Base-by-base conservation (phyloP, 1,139 yeast genomes). In the Pichia norvegensis region DNA sequence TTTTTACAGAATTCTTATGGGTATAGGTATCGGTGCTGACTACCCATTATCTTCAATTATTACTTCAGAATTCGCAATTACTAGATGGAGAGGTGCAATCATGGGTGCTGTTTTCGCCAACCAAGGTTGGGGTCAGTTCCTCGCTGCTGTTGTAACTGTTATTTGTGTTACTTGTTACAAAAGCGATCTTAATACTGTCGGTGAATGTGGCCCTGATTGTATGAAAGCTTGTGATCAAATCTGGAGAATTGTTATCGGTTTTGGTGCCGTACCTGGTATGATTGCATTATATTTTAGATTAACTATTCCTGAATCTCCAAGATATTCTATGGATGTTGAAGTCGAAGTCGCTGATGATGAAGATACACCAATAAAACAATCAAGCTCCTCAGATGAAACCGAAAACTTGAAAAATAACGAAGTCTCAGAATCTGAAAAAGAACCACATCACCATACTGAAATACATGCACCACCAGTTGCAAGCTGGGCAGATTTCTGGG, bases 1-100 rank as follows among this genome's bases (percentile, higher is more conserved):
- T n/a, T 79, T 82, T 57, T 79, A 79, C 67, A 82, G 95, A 77
- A 80, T 85, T 53, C 61, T 85, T 52, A 81, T 81, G 86, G 95
- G 95, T 72, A 81, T 92, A 59, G 98, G 98, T 80, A 94, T 92
- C 61, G 98, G 98, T 72, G 98, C 97, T 74, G 98, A 92, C 70
- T 92, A 92, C 69, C 98, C 98, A 58, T 78, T 92, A 68, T 88
- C 97, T 40, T 92, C 97, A 38, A 83, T 85, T 65, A 85, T 85
- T 57, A 83, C 95, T 13, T 81, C 95, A 42, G 95, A 85, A 69
- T 85, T 85, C 61, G 78, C 95, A 33, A 84, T 95, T 49, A 85
- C 95, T 57, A 85, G 82, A 67, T 85, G 95, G 94, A 84, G 95
- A 81, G 95, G 95, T 73, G 95, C 95, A 53, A 85, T 85, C 59